A percentile compares a stretch with the other conserved stretches of the same genome.
Conservation (phyloP, 225 moss, liverwort and hornwort genomes). For the Sphagnum contortum region DNA sequence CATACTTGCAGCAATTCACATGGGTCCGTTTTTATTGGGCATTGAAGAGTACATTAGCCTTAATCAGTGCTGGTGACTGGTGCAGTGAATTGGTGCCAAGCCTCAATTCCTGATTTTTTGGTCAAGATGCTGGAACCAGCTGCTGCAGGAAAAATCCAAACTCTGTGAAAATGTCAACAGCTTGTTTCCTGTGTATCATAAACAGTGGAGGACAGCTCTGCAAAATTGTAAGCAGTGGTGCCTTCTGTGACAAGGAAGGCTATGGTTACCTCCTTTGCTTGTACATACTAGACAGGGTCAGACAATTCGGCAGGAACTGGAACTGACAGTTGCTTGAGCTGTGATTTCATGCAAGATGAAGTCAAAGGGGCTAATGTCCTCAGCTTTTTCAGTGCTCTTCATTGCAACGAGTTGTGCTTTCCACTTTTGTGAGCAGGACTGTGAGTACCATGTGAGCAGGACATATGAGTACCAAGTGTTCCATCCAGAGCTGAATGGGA, state of each 20-base stretch:
- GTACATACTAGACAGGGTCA: constrained; percentile 21
- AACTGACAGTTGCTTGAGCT: too few relatives aligned
- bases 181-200: constrained; percentile 35
- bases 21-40: constrained; percentile 98
- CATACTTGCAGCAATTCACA: constrained; percentile 73
- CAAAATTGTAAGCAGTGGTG: too few relatives aligned
- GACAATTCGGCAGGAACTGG: too few relatives aligned
- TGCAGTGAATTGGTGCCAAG: constrained; percentile 38
- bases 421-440: too few relatives aligned
- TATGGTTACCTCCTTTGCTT: constrained; percentile 16
- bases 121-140: background rate
- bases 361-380: background rate
- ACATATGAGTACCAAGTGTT: too few relatives aligned
- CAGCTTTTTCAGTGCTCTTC: too few relatives aligned
- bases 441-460: too few relatives aligned
- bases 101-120: constrained; percentile 31
- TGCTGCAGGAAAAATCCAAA: too few relatives aligned
- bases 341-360: too few relatives aligned
- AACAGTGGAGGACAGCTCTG: constrained; percentile 7
- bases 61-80: constrained; percentile 34
- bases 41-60: constrained; percentile 30
- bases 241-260: too few relatives aligned
- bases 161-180: constrained; percentile 5
- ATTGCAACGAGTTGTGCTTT: too few relatives aligned
- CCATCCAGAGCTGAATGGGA: too few relatives aligned